Evolutionary conservation across 2,329 filamentous ascomycete genomes (phyloP).

Genomic region (Pseudogymnoascus sp.): DNA sequence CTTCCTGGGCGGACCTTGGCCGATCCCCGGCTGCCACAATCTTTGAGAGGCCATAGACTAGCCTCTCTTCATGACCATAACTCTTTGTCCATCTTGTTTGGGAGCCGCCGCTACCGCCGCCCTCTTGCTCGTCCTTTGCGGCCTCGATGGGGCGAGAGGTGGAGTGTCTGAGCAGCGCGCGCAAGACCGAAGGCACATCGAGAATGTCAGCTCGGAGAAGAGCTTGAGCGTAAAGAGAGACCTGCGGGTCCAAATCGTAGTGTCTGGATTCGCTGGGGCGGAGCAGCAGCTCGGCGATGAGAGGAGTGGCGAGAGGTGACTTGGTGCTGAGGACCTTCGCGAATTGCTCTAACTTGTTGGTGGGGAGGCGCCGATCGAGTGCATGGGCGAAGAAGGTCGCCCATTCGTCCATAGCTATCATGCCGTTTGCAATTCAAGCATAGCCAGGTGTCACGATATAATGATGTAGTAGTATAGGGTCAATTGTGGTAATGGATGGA

Average conservation of each 20-base stretch:
- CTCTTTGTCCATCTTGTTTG: slow-evolving; percentile 45
- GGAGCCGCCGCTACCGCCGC: slow-evolving; percentile 9
- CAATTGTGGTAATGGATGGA: background rate
- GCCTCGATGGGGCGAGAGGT: slow-evolving; percentile 17
- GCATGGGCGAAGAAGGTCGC: slow-evolving; percentile 42
- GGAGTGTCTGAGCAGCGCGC: slow-evolving; percentile 47
- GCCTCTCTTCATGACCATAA: slow-evolving; percentile 35
- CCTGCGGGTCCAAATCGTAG: slow-evolving; percentile 44
- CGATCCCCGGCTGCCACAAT: slow-evolving; percentile 37
- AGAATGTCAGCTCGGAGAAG: slow-evolving; percentile 45
- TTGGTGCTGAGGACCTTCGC: slow-evolving; percentile 42
- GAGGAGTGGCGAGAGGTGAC: slow-evolving; percentile 42
- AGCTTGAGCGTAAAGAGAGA: slow-evolving; percentile 50
- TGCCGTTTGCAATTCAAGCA: background rate
- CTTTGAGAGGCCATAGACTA: slow-evolving; percentile 27
- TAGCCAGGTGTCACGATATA: background rate
- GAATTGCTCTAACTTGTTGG: slow-evolving; percentile 45
- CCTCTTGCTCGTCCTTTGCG: slow-evolving; percentile 17
- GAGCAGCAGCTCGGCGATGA: slow-evolving; percentile 51
- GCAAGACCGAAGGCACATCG: slow-evolving; percentile 47
- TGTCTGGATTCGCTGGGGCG: slow-evolving; percentile 40
- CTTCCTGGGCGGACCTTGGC: slow-evolving; percentile 40
- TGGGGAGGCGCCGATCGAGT: slow-evolving; percentile 43
- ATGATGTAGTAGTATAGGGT: background rate
- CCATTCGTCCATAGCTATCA: slow-evolving; percentile 32